Evolutionary conservation across 345 rosid genomes (phyloP).

Genomic region (Acer yangbiense): DNA sequence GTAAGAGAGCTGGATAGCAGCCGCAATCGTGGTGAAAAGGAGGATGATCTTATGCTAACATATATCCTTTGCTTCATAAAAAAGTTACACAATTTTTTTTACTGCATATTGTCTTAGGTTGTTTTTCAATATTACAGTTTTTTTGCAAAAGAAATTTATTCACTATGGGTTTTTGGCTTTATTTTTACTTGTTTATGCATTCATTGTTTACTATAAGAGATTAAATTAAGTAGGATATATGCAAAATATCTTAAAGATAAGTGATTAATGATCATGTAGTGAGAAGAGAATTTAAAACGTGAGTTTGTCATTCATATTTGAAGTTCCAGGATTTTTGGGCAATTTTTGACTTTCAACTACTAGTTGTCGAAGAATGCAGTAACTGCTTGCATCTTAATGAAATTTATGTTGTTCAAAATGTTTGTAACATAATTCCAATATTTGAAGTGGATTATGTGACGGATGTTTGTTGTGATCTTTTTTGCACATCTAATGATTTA

Average conservation of each 20-base stretch:
- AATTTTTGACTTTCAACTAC: background rate
- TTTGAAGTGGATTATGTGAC: background rate
- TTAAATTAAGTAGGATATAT: background rate
- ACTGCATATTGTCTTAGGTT: background rate
- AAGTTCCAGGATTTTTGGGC: background rate
- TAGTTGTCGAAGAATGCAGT: background rate
- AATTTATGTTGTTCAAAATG: background rate
- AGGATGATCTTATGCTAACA: slow-evolving; percentile 62
- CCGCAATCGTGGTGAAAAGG: slow-evolving; percentile 88
- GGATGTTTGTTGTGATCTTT: background rate
- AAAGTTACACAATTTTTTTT: background rate
- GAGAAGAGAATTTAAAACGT: background rate
- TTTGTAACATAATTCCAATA: background rate
- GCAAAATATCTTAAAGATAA: background rate
- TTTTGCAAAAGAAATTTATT: background rate
- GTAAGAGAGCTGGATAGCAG: slow-evolving; percentile 70
- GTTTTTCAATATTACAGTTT: background rate
- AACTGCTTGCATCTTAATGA: too few relatives aligned
- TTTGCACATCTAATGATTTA: background rate
- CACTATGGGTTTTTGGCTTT: background rate
- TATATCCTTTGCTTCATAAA: slow-evolving; percentile 64
- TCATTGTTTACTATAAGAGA: background rate
- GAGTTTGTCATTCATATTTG: background rate
- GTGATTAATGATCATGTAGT: background rate
- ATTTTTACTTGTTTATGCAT: background rate